Evolutionary conservation across 176 grass and related monocot genomes (phyloP), one percentile per base, ranked within the genome.

Genomic region (Neostapfia colusana): DNA sequence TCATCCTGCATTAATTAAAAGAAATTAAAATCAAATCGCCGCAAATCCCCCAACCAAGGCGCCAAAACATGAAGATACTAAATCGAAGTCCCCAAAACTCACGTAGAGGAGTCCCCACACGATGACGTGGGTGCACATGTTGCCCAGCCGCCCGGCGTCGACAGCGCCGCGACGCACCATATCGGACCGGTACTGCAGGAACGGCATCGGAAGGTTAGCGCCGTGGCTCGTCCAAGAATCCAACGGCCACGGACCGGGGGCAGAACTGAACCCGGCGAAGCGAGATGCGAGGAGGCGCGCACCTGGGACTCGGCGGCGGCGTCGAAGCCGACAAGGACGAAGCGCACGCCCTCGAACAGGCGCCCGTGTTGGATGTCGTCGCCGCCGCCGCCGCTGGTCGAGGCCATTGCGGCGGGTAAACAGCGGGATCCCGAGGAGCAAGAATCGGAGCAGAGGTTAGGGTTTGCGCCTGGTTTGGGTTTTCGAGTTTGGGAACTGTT

Each of bases 271-370:
- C 5, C 9, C 10, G 3, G 5, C 27, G 28, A 2, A 15, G 16
- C 2, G 58, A n/a, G 5, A 36, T 6, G 18, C 17, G 10, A 40
- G 66, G 41, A 48, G 6, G 44, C 41, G 55, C 46, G 27, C 55
- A 97, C 94, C 94, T 93, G 94, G 61, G 87, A 69, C 61, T 83
- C 88, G 61, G 78, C 83, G 11, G 76, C 79, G 51, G 58, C 63
- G 48, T 93, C 89, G 73, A 97, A 97, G 14, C 94, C 94, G 66
- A 89, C 69, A 40, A 93, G 88, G 44, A 88, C 46, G 69, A 97
- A 97, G 68, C 82, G 79, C 65, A 93, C 84, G 78, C 86, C 91
- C 53, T 77, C 79, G 86, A 97, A 97, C 63, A 91, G 83, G 40
- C 57, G 49, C 15, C 25, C 64, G 35, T 89, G n/a, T n/a, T n/a